Evolutionary conservation across 1,284 basidiomycete species (phyloP).

Genomic region (Leccinum brunneo-olivaceum): DNA sequence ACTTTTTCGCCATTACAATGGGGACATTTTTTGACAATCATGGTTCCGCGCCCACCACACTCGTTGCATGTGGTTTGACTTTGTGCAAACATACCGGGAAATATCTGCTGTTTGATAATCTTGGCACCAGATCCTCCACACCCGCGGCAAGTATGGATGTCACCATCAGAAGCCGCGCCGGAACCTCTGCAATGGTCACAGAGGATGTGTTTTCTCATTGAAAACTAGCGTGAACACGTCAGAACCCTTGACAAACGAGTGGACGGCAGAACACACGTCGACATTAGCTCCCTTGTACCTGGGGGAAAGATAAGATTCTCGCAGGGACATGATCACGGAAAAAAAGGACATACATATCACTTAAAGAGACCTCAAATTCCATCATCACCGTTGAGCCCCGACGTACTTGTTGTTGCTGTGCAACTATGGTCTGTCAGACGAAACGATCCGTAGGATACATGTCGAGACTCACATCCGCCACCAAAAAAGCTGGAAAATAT

Average conservation of each 20-base stretch:
- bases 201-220: constrained; percentile 81
- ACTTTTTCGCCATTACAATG: constrained; percentile 82
- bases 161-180: constrained; percentile 80
- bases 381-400: constrained; percentile 79
- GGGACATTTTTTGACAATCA: constrained; percentile 72
- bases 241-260: background rate
- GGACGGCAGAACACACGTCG: constrained; percentile 49
- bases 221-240: constrained; percentile 55
- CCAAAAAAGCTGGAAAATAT: constrained; percentile 92
- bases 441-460: background rate
- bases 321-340: background rate
- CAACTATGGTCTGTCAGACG: constrained; percentile 8
- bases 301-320: constrained; percentile 11
- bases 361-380: constrained; percentile 82
- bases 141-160: constrained; percentile 75
- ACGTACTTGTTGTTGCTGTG: constrained; percentile 49
- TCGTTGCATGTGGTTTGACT: constrained; percentile 72
- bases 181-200: constrained; percentile 91
- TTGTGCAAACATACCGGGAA: constrained; percentile 91
- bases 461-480: constrained; percentile 48
- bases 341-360: constrained; percentile 64
- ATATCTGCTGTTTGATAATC: constrained; percentile 85
- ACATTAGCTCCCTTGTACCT: constrained; percentile 76
- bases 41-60: constrained; percentile 77
- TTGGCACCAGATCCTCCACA: constrained; percentile 85